Percentiles rank a stretch among this genome's conserved stretches.
Evolutionary conservation across 1,284 basidiomycete species (phyloP).

Genomic region (Ustilago curta): DNA sequence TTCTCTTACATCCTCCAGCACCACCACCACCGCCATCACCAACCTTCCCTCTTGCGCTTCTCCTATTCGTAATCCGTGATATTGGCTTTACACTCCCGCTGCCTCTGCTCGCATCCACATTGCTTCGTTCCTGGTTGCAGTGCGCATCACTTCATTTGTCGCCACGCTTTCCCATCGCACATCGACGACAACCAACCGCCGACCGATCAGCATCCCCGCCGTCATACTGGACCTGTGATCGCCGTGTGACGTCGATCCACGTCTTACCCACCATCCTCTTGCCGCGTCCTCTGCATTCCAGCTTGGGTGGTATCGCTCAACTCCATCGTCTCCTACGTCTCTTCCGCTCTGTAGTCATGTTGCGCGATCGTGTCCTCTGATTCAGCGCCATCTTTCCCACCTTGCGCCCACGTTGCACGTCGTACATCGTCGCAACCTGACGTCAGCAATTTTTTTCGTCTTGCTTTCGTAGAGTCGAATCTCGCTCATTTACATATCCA

Average conservation of each 20-base stretch:
- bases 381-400: neutral
- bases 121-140: neutral
- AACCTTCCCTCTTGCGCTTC: neutral
- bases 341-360: neutral
- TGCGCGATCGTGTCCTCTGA: slow-evolving; percentile 2
- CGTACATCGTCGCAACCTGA: neutral
- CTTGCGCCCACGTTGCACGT: neutral
- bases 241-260: neutral
- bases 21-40: neutral
- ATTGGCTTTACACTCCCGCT: slow-evolving; percentile 1
- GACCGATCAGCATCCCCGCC: neutral
- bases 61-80: slow-evolving; percentile 1
- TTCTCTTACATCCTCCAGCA: neutral
- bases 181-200: neutral
- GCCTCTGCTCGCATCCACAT: neutral
- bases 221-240: neutral
- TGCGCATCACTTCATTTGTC: neutral
- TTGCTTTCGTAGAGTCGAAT: neutral
- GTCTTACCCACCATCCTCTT: neutral
- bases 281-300: neutral
- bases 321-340: neutral
- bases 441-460: neutral
- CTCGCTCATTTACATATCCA: neutral
- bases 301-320: neutral
- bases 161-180: neutral